Evolutionary conservation across 768 basidiomycete species (phyloP).

Genomic region (Agrocybe pediades): DNA sequence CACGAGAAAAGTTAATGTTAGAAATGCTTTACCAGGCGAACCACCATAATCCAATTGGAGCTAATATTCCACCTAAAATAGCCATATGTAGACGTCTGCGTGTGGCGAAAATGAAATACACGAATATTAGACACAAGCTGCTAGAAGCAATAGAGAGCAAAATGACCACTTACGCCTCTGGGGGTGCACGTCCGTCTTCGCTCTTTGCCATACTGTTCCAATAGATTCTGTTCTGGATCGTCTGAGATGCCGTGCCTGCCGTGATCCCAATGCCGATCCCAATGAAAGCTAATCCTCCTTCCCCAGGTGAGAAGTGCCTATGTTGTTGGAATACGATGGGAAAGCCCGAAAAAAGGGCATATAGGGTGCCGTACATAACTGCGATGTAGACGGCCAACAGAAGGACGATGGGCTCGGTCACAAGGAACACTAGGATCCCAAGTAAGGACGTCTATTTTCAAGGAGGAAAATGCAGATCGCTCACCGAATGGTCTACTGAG

Average conservation of each 20-base stretch:
- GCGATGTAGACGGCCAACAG: slow-evolving; percentile 59
- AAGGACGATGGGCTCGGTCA: slow-evolving; percentile 66
- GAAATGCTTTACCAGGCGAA: slow-evolving; percentile 54
- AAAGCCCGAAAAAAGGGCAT: slow-evolving; percentile 65
- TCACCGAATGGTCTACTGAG: slow-evolving; percentile 58
- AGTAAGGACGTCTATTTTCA: not conserved
- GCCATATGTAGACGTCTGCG: slow-evolving; percentile 59
- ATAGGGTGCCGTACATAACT: slow-evolving; percentile 63
- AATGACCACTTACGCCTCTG: slow-evolving; percentile 52
- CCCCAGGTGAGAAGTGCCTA: slow-evolving; percentile 51
- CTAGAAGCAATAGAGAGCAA: not conserved
- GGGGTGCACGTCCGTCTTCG: slow-evolving; percentile 51
- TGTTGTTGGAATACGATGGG: slow-evolving; percentile 60
- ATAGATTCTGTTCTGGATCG: slow-evolving; percentile 57
- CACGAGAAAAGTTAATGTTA: not conserved
- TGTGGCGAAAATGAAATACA: not conserved
- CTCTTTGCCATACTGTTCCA: slow-evolving; percentile 48
- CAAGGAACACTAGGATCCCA: slow-evolving; percentile 47
- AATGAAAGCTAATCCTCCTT: slow-evolving; percentile 63
- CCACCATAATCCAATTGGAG: slow-evolving; percentile 65
- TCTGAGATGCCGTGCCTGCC: slow-evolving; percentile 50
- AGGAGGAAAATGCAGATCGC: slow-evolving; percentile 16
- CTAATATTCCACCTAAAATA: slow-evolving; percentile 50
- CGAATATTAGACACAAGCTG: no score
- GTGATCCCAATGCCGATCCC: slow-evolving; percentile 63